phyloP scores from a whole-genome alignment of 495 filamentous ascomycete genomes.

The Daldinia childiae region DNA sequence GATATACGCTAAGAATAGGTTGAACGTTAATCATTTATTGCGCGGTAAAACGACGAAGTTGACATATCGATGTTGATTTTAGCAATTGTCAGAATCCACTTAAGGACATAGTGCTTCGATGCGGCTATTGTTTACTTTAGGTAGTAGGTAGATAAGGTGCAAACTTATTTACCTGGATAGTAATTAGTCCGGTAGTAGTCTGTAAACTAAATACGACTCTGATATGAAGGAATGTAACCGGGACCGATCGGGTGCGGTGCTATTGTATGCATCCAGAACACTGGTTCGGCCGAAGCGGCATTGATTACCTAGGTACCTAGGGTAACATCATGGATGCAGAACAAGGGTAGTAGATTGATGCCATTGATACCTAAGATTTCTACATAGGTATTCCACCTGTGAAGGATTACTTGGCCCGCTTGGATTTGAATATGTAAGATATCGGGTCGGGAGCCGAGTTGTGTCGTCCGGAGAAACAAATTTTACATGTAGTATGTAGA shows the following conservation, averaged over 20 bases:
- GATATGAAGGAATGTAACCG: constrained; percentile 34
- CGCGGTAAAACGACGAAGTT: neutral
- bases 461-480: constrained; percentile 40
- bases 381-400: neutral
- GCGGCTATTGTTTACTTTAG: constrained; percentile 4
- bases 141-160: constrained; percentile 5
- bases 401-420: neutral
- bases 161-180: constrained; percentile 7
- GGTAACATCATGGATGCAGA: constrained; percentile 19
- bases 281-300: constrained; percentile 35
- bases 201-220: constrained; percentile 35
- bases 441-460: constrained; percentile 6
- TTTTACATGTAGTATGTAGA: no score
- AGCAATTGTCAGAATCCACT: constrained; percentile 14
- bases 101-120: constrained; percentile 17
- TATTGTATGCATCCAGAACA: constrained; percentile 17
- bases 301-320: constrained; percentile 19
- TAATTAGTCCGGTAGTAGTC: constrained; percentile 28
- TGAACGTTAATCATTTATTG: neutral
- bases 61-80: constrained; percentile 12
- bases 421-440: neutral
- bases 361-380: neutral
- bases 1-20: neutral
- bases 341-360: constrained; percentile 13
- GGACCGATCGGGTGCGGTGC: constrained; percentile 1